Evolutionary conservation across 2,329 filamentous ascomycete species (phyloP), one percentile per base, ranked within the genome.

Genomic region (Apiospora sp.): DNA sequence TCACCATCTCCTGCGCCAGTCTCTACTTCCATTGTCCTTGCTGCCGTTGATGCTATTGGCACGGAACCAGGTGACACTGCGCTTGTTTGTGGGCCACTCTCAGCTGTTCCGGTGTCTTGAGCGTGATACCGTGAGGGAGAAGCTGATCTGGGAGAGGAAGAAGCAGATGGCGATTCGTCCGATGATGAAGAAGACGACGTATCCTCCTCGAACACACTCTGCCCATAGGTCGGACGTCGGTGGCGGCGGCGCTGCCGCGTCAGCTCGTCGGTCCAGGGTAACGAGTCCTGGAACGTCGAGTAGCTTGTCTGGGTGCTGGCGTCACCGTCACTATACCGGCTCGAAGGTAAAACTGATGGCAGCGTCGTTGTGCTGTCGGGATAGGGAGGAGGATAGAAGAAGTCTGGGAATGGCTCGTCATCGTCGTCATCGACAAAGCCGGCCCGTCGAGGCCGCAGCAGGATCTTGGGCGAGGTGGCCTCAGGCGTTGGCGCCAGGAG

Each of bases 261-360:
- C 41, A 69, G 67, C 22, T 69, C 67, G 41, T 69, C 67, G 10
- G 67, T 69, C 67, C 67, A 69, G 12, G 43, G 34, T 3, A 41
- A 1, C 8, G 58, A 4, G 6, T 22, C 10, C 30, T 34, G 30
- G 5, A 61, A 37, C 10, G 16, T 30, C 30, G 54, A 61, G 37
- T 41, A 5, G 54, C 13, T 12, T 27, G n/a, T 19, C 58, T 22
- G 30, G 16, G 14, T 30, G 12, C 30, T 27, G 27, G 27, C 27
- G 12, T 16, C 24, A 4, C 14, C 22, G 27, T 4, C 30, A 3
- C 22, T 7, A 6, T 37, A 61, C 3, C 30, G 27, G 5, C 27
- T 22, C 3, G 54, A 19, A 22, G 34, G 58, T 34, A 41, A 3
- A 12, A 19, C 6, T 12, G 48, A 12, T 8, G 22, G 13, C n/a